Evolutionary conservation across 1,284 basidiomycete genomes (phyloP).

Genomic region (Melampsora americana): DNA sequence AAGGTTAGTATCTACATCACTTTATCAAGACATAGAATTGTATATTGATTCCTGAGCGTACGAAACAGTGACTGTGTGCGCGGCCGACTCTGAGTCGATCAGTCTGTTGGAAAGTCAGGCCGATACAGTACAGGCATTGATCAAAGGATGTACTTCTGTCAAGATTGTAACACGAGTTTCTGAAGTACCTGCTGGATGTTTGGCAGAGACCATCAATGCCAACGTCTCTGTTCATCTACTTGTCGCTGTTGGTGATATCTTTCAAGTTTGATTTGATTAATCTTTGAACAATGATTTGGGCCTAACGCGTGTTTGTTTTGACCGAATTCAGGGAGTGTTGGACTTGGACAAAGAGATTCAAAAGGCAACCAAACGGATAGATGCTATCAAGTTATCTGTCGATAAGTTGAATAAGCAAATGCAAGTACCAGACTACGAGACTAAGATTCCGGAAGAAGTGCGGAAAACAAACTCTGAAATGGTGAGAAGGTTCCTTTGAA

Average conservation of each 20-base stretch:
- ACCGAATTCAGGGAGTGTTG: slow-evolving; percentile 66
- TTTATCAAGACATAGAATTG: too few species aligned
- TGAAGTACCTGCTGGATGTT: slow-evolving; percentile 79
- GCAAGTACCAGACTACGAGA: slow-evolving; percentile 70
- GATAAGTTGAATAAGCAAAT: slow-evolving; percentile 75
- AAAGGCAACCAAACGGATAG: slow-evolving; percentile 69
- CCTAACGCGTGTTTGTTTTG: neutral
- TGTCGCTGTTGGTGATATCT: slow-evolving; percentile 65
- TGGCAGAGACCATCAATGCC: slow-evolving; percentile 72
- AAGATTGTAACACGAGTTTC: slow-evolving; percentile 62
- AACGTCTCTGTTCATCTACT: slow-evolving; percentile 75
- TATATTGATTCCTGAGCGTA: neutral
- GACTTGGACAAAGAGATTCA: slow-evolving; percentile 77
- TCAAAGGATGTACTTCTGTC: slow-evolving; percentile 79
- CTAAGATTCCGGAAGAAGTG: slow-evolving; percentile 73
- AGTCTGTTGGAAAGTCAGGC: slow-evolving; percentile 67
- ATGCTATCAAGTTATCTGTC: slow-evolving; percentile 66
- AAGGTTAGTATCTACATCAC: slow-evolving; percentile 60
- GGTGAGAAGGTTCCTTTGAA: slow-evolving; percentile 57
- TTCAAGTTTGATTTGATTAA: neutral
- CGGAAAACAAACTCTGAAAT: slow-evolving; percentile 72
- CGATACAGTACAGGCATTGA: slow-evolving; percentile 73
- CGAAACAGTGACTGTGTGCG: slow-evolving; percentile 34
- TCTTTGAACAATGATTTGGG: neutral
- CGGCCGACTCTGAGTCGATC: neutral